These are phyloP conservation scores for Triglochin maritima DNA, from an alignment of 106 monocot species.

Conservation along the genomic window DNA sequence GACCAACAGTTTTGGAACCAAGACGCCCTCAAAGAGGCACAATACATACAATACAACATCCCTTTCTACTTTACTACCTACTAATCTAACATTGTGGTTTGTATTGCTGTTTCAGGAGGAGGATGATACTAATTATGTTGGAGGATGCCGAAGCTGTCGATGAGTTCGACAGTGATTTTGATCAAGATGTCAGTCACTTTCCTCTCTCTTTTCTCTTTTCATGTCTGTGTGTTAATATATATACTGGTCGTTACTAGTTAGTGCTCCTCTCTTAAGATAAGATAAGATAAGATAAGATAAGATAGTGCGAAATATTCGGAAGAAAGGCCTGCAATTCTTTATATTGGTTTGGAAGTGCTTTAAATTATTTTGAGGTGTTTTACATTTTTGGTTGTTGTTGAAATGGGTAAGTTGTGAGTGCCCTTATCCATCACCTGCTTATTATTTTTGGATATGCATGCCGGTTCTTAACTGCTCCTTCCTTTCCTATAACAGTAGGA, in stretches of 20 bases:
- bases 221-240: not conserved
- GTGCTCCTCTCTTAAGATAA: too few relatives aligned
- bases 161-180: constrained; percentile 93
- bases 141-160: constrained; percentile 75
- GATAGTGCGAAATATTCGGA: too few relatives aligned
- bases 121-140: constrained; percentile 70
- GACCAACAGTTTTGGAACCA: constrained; percentile 97
- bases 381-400: too few relatives aligned
- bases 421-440: too few relatives aligned
- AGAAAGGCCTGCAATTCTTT: too few relatives aligned
- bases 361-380: too few relatives aligned
- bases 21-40: constrained; percentile 92
- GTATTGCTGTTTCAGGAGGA: constrained; percentile 48
- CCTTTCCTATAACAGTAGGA: too few relatives aligned
- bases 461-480: too few relatives aligned
- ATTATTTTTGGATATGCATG: too few relatives aligned
- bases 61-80: not conserved
- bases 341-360: too few relatives aligned
- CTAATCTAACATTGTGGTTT: not conserved
- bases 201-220: not conserved
- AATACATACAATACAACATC: not conserved
- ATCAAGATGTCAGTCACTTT: constrained; percentile 64
- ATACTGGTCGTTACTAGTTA: not conserved
- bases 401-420: too few relatives aligned
- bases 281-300: too few relatives aligned